These are phyloP conservation scores for Pichia inconspicua DNA, from an alignment of 1,139 yeast genomes.

Conservation along the genomic window DNA sequence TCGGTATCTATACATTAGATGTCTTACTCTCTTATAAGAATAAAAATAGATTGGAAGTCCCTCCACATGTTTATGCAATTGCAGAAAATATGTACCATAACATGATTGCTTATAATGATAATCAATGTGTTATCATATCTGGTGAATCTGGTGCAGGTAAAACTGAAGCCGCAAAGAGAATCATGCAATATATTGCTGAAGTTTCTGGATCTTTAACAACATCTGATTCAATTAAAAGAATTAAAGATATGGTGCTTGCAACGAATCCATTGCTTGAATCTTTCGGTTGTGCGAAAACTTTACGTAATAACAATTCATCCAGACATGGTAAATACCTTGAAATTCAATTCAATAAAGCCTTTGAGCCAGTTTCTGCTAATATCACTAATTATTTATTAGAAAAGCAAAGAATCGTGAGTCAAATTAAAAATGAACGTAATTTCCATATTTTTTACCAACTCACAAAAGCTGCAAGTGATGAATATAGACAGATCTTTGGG, in stretches of 20 bases:
- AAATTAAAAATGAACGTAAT: slow-evolving; percentile 85
- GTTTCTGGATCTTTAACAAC: slow-evolving; percentile 56
- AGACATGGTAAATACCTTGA: slow-evolving; percentile 97
- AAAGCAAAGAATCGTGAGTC: slow-evolving; percentile 92
- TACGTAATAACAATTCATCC: slow-evolving; percentile 92
- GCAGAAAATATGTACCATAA: slow-evolving; percentile 97
- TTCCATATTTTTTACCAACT: slow-evolving; percentile 96
- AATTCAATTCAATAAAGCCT: slow-evolving; percentile 72
- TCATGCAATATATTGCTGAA: slow-evolving; percentile 96
- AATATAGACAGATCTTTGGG: slow-evolving; percentile 76
- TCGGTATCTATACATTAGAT: slow-evolving; percentile 86
- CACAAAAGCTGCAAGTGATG: slow-evolving; percentile 83
- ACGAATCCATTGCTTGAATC: slow-evolving; percentile 95
- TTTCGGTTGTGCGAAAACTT: slow-evolving; percentile 96
- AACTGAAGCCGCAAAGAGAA: slow-evolving; percentile 96
- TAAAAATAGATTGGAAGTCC: slow-evolving; percentile 87
- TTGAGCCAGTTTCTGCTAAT: slow-evolving; percentile 91
- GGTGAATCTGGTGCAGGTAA: slow-evolving; percentile 99
- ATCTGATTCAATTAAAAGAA: slow-evolving; percentile 60
- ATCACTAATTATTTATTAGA: slow-evolving; percentile 92
- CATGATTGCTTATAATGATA: slow-evolving; percentile 88
- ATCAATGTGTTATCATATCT: slow-evolving; percentile 95
- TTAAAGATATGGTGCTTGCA: slow-evolving; percentile 96
- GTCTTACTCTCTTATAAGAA: slow-evolving; percentile 75
- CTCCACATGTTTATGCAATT: slow-evolving; percentile 98